Conservation (phyloP, 1,284 basidiomycete genomes). For the Binderoboletus segoi region DNA sequence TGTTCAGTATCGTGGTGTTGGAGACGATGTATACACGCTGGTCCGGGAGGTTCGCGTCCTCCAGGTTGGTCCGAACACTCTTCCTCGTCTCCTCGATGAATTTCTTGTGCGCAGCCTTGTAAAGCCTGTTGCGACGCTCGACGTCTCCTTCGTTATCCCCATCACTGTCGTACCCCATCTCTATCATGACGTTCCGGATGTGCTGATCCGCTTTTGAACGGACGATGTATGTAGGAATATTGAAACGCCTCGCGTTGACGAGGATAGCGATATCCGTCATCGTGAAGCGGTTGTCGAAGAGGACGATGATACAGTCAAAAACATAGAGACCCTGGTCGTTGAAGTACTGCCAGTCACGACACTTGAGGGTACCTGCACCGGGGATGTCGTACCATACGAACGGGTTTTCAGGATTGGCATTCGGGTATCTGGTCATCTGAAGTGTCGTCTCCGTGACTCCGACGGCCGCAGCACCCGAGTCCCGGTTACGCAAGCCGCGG, state of each 20-base stretch:
- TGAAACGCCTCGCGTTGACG: not conserved
- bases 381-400: conserved; percentile 19
- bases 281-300: not conserved
- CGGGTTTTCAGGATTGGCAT: conserved; percentile 6
- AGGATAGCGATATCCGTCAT: conserved; percentile 9
- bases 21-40: conserved; percentile 16
- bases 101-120: not conserved
- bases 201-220: conserved; percentile 8
- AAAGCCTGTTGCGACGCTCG: conserved; percentile 1
- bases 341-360: conserved; percentile 19
- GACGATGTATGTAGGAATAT: conserved; percentile 7
- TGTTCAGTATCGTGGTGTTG: not conserved
- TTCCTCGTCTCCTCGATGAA: conserved; percentile 11
- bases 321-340: conserved; percentile 18
- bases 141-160: not conserved
- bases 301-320: conserved; percentile 17
- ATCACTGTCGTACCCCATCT: conserved; percentile 10
- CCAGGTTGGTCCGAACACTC: conserved; percentile 1
- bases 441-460: conserved; percentile 16
- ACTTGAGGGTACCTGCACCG: conserved; percentile 14
- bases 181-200: conserved; percentile 8
- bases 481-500: conserved; percentile 10
- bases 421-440: conserved; percentile 5
- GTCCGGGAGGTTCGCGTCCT: conserved; percentile 6
- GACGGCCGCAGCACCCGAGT: conserved; percentile 8